Evolutionary conservation across 768 basidiomycete species (phyloP), one percentile per base, ranked within the genome.

Genomic region (Xerocomus brunneocitrinus): DNA sequence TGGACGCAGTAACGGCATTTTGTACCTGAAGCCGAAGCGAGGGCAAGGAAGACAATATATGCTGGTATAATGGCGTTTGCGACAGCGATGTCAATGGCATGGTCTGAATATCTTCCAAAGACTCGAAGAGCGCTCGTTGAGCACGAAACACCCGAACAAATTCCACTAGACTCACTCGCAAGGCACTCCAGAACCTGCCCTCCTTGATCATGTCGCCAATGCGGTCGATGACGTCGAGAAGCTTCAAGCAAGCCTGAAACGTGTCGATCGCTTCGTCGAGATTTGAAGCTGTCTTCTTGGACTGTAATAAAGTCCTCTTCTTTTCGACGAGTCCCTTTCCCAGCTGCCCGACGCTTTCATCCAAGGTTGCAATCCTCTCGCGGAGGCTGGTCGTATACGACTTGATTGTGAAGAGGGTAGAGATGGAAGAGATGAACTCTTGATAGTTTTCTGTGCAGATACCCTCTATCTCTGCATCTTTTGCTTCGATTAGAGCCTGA

Each of bases 391-490:
- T 91, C 35, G 97, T 98, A 65, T 97, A 98, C 19, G 94, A 92
- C 69, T 98, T 88, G 67, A 99, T 92, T 44, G 88, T 87, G 71
- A 98, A 88, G 57, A 99, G 78, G 3, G 94, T 98, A n/a, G 93
- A 92, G 14, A 98, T 94, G 19, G 95, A 97, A 28, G 88, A 86
- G 32, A 98, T 94, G 62, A 99, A 99, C 72, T 98, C 95, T 72
- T 95, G 92, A 64, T 98, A 98, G 70, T 98, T 98, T 60, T 93
- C 89, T 53, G 85, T 82, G 73, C 97, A 98, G 69, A 98, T 94
- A 55, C 82, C 84, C 73, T 98, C 92, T 69, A 99, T 99, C 71
- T 98, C 95, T 56, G 81, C 79, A 68, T 99, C 97, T 74, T 98
- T 97, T 58, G 93, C 84, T 64, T 92, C 85, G 54, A 98, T 87